phyloP scores from a whole-genome alignment of 257 asterid genomes.

The Verbena officinalis region DNA sequence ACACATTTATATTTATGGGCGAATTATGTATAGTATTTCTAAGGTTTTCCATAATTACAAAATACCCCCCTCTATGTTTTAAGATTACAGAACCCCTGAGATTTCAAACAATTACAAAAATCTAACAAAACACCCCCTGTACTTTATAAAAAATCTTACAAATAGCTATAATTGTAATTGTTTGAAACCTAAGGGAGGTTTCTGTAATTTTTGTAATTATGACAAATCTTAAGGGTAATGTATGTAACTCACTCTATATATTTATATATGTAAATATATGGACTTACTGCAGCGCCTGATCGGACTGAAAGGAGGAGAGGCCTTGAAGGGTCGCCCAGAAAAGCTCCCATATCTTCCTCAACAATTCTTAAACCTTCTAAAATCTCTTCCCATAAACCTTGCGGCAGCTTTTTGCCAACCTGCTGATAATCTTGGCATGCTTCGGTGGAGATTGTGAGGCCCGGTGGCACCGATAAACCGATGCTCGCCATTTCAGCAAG shows the following conservation, averaged over 20 bases:
- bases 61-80: no score
- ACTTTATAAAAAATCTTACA: no score
- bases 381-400: conserved; percentile 85
- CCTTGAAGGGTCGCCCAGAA: conserved; percentile 76
- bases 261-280: neutral
- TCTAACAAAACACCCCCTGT: no score
- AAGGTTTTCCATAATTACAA: no score
- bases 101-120: no score
- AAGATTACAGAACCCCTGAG: no score
- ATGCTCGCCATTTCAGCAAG: conserved; percentile 99
- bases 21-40: no score
- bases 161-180: no score
- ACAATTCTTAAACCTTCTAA: conserved; percentile 63
- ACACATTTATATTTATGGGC: no score
- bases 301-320: conserved; percentile 94
- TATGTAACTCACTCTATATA: neutral
- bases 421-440: conserved; percentile 94
- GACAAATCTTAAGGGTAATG: no score
- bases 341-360: conserved; percentile 86
- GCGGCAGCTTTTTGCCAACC: conserved; percentile 66
- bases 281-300: conserved; percentile 89
- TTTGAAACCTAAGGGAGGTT: no score
- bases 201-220: no score
- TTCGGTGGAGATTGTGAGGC: conserved; percentile 93
- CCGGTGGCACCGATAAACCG: conserved; percentile 94